These are phyloP conservation scores for Pleurotus sapidus DNA, from an alignment of 768 basidiomycete species.

Conservation along the genomic window DNA sequence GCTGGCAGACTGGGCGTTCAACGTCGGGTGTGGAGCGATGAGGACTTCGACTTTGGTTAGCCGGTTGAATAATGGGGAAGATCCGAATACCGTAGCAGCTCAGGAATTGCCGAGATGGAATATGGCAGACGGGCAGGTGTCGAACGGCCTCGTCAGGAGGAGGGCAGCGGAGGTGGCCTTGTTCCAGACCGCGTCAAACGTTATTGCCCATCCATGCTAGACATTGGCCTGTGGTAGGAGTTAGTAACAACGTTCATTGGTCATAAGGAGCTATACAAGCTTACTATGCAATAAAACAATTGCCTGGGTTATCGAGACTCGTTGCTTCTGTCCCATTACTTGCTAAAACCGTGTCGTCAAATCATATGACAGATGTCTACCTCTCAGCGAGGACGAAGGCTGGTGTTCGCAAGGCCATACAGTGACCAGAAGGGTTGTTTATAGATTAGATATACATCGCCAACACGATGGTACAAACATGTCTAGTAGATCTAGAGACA, in stretches of 20 bases:
- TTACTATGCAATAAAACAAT: background rate
- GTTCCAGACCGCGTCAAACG: slow-evolving; percentile 26
- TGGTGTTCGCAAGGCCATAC: background rate
- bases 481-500: background rate
- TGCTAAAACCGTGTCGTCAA: background rate
- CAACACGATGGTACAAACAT: background rate
- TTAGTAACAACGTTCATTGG: background rate
- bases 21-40: slow-evolving; percentile 23
- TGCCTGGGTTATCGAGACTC: background rate
- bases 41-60: slow-evolving; percentile 24
- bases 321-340: background rate
- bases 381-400: background rate
- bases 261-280: background rate
- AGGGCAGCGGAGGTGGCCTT: slow-evolving; percentile 26
- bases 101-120: slow-evolving; percentile 29
- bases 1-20: slow-evolving; percentile 26
- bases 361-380: background rate
- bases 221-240: background rate
- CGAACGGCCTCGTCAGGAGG: slow-evolving; percentile 23
- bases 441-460: background rate
- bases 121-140: slow-evolving; percentile 21
- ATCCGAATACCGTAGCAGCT: slow-evolving; percentile 27
- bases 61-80: slow-evolving; percentile 26
- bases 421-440: background rate
- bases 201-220: slow-evolving; percentile 19